A percentile compares a stretch with the other conserved stretches of the same genome.
Evolutionary conservation across 768 basidiomycete species (phyloP).

Genomic region (Phanerochaete carnosa): DNA sequence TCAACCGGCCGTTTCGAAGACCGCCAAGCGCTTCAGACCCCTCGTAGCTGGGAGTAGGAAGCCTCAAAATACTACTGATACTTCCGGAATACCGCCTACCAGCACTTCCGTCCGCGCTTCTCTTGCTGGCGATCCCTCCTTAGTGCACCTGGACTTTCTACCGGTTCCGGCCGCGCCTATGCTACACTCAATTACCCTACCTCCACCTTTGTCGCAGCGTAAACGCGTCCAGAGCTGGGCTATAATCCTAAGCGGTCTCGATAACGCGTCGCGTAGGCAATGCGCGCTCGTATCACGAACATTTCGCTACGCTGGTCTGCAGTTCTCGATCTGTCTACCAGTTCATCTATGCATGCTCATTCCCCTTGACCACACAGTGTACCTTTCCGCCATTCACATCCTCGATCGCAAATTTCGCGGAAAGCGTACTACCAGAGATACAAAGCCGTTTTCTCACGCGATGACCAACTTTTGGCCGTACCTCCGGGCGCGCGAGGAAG

Average conservation of each 20-base stretch:
- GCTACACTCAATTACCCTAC: slow-evolving; percentile 46
- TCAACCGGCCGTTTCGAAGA: slow-evolving; percentile 1
- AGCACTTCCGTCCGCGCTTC: too few relatives aligned
- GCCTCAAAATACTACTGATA: neutral
- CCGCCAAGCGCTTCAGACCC: slow-evolving; percentile 20
- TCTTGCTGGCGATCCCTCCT: slow-evolving; percentile 2
- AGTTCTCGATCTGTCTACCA: neutral
- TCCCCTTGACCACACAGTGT: slow-evolving; percentile 38
- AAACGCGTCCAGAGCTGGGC: slow-evolving; percentile 52
- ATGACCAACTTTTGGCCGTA: slow-evolving; percentile 77
- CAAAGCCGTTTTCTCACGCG: slow-evolving; percentile 34
- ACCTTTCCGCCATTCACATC: slow-evolving; percentile 54
- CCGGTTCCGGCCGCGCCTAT: slow-evolving; percentile 9
- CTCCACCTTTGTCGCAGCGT: slow-evolving; percentile 57
- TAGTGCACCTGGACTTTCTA: slow-evolving; percentile 34
- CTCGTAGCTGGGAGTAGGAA: slow-evolving; percentile 5
- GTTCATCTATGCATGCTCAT: neutral
- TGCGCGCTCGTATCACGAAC: slow-evolving; percentile 56
- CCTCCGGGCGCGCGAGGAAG: slow-evolving; percentile 46
- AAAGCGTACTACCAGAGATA: slow-evolving; percentile 37
- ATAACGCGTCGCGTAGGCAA: slow-evolving; percentile 37
- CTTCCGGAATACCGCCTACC: neutral
- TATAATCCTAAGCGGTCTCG: slow-evolving; percentile 49
- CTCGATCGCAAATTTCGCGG: slow-evolving; percentile 49
- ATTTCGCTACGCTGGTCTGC: slow-evolving; percentile 62